Evolutionary conservation across 768 basidiomycete genomes (phyloP).

Genomic region (Rhodosporidiobolus sp.): DNA sequence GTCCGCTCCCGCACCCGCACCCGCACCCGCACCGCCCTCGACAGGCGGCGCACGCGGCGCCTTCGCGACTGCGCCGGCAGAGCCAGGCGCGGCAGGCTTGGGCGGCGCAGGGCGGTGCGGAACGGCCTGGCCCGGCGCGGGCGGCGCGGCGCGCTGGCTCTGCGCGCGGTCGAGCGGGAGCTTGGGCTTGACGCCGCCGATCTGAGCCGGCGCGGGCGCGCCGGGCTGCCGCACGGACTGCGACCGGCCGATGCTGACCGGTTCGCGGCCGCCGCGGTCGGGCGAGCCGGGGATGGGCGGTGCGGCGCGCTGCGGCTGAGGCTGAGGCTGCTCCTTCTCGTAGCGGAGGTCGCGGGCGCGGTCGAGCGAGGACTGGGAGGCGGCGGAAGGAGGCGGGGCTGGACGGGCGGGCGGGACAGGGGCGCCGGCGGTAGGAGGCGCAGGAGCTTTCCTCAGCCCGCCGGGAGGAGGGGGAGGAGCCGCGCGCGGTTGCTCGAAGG

Average conservation of each 20-base stretch:
- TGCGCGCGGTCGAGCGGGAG: conserved; percentile 44
- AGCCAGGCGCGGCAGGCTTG: conserved; percentile 18
- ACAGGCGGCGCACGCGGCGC: conserved; percentile 7
- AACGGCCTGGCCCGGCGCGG: conserved; percentile 59
- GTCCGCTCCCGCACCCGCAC: not conserved
- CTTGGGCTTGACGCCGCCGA: conserved; percentile 20
- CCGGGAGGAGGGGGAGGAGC: conserved; percentile 38
- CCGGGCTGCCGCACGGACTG: conserved; percentile 61
- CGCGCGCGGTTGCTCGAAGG: conserved; percentile 37
- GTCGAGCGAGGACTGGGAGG: conserved; percentile 17
- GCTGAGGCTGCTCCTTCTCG: not conserved
- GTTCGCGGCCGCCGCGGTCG: conserved; percentile 47
- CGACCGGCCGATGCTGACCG: conserved; percentile 51
- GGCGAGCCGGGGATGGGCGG: conserved; percentile 42
- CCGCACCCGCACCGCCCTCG: not conserved
- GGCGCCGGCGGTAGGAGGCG: conserved; percentile 14
- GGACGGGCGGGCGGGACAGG: conserved; percentile 26
- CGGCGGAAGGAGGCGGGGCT: not conserved
- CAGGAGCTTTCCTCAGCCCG: conserved; percentile 35
- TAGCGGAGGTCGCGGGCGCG: conserved; percentile 24
- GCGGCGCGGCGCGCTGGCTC: conserved; percentile 61
- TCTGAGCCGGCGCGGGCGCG: conserved; percentile 23
- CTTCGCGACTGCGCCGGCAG: conserved; percentile 2
- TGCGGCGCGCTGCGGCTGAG: conserved; percentile 15
- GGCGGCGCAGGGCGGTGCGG: conserved; percentile 45